Evolutionary conservation across 129 eudicot genomes (phyloP), one percentile per base, ranked within the genome.

Genomic region (Ambrosia trifida): DNA sequence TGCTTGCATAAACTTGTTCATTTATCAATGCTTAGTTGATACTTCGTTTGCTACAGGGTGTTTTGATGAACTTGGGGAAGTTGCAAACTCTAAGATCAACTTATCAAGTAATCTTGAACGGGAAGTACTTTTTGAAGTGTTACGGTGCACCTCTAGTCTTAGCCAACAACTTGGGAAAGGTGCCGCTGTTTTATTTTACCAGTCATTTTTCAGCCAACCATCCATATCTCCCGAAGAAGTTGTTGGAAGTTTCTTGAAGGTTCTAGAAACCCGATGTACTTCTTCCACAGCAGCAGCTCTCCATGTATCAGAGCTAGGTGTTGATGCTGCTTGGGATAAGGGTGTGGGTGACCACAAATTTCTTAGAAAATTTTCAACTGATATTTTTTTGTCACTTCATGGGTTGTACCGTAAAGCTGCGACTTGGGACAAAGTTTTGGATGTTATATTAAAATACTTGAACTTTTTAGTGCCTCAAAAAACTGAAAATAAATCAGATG

Each of bases 111-210:
- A 82, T 56, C 73, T 80, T 64, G 89, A 89, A 67, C 81, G 66
- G 32, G 83, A 84, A 68, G 75, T 87, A 69, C 86, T 94, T 12
- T 77, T 76, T 19, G 96, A 86, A 76, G 77, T 94, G 43, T 84
- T 89, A 32, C 78, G 78, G 14, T 94, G 98, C 87, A 56, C 82
- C 70, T 76, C 53, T 56, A 84, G 41, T 49, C 78, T 89, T 60
- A 87, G 85, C 83, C 90, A 85, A 80, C 96, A 85, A 59, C 76
- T 94, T 47, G 98, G 97, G 40, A 87, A 83, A 82, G 92, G 90
- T 56, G 79, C 88, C 60, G 78, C 96, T 50, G 86, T 89, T 75
- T 73, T 94, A 63, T 82, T 87, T 66, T 85, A 87, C 45, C 93
- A 94, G 62, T 83, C 90, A 11, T 81, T 82, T 63, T 82, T 87